Conservation (phyloP, 768 basidiomycete genomes). For the Podaxis mareebaensis region DNA sequence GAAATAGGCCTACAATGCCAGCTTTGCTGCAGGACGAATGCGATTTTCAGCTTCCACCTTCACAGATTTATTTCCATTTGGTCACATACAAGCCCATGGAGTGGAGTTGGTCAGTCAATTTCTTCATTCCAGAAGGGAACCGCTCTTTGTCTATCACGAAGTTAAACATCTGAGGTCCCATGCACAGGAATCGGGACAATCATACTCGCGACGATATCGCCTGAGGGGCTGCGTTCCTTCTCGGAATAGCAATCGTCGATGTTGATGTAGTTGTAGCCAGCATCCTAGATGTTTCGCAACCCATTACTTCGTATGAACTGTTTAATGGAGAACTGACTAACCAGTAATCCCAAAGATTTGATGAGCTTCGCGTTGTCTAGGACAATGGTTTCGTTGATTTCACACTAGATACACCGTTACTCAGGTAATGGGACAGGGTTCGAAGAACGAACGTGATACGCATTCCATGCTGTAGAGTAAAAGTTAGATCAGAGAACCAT, state of each 20-base stretch:
- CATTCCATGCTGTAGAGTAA: constrained; percentile 12
- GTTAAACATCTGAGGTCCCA: not conserved
- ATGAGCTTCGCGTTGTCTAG: constrained; percentile 49
- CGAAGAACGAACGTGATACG: constrained; percentile 11
- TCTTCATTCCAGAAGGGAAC: constrained; percentile 61
- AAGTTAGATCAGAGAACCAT: not conserved
- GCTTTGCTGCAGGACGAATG: constrained; percentile 42
- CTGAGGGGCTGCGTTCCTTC: constrained; percentile 48
- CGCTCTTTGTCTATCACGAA: constrained; percentile 40
- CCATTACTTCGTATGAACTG: not conserved
- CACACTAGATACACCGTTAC: constrained; percentile 39
- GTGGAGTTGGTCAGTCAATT: constrained; percentile 56
- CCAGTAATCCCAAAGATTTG: constrained; percentile 52
- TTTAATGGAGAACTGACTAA: constrained; percentile 23
- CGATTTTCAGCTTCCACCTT: not conserved
- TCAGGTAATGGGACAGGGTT: not conserved
- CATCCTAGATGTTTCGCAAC: constrained; percentile 36
- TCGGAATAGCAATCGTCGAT: constrained; percentile 69
- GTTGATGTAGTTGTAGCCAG: constrained; percentile 60
- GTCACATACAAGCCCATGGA: constrained; percentile 52
- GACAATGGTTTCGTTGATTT: constrained; percentile 55
- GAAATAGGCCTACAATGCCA: constrained; percentile 50
- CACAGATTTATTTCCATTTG: not conserved
- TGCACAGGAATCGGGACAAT: not conserved
- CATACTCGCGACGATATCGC: constrained; percentile 60